Conservation (phyloP, 805 yeast species). For the Starmerella khaoyaiensis region DNA sequence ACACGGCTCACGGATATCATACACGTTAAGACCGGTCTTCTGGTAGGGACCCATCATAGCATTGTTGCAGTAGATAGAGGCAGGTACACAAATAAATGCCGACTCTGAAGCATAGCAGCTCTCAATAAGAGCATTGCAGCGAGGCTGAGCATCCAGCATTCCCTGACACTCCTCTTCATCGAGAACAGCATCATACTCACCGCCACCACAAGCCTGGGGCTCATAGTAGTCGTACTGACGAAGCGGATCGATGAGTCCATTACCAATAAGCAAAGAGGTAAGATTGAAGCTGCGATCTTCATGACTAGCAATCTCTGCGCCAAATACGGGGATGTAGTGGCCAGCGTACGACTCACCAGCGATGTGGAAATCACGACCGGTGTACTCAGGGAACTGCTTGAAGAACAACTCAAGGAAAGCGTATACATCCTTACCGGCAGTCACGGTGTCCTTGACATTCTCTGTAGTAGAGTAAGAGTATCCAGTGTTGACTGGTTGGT, state of each 20-base stretch:
- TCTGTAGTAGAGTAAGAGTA: constrained; percentile 47
- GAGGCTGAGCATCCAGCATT: constrained; percentile 51
- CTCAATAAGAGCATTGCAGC: constrained; percentile 60
- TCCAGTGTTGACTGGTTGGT: constrained; percentile 82
- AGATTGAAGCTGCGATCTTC: constrained; percentile 49
- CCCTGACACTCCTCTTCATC: constrained; percentile 61
- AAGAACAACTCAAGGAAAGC: constrained; percentile 70
- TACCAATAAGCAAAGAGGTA: constrained; percentile 73
- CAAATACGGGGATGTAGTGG: constrained; percentile 83
- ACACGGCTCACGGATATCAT: constrained; percentile 69
- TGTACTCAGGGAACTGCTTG: constrained; percentile 52
- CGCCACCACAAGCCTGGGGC: constrained; percentile 93
- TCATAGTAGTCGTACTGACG: constrained; percentile 65
- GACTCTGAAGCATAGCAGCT: constrained; percentile 59
- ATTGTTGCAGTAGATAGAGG: constrained; percentile 65
- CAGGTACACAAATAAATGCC: constrained; percentile 80
- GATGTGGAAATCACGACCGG: constrained; percentile 54
- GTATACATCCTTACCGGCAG: constrained; percentile 74
- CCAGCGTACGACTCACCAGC: constrained; percentile 90
- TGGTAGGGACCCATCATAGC: constrained; percentile 65
- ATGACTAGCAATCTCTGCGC: constrained; percentile 62
- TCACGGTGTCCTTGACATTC: constrained; percentile 55
- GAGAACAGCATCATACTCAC: constrained; percentile 69
- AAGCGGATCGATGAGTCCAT: constrained; percentile 79
- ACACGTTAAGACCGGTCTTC: constrained; percentile 71